phyloP scores from a whole-genome alignment of 352 stramenopile genomes.

The Pilasporangium apinafurcum region DNA sequence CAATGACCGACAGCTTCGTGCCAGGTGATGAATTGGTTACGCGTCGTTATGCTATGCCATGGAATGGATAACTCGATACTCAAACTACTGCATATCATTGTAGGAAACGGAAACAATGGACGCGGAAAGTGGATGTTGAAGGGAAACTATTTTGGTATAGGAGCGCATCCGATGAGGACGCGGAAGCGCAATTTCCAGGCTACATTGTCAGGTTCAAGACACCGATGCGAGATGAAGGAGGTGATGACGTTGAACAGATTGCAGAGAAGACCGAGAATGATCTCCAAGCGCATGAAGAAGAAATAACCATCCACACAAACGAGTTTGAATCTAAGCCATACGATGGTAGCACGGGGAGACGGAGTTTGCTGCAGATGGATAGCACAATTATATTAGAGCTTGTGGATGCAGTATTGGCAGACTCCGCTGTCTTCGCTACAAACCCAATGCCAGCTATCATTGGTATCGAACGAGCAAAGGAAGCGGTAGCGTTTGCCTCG shows the following conservation, averaged over 20 bases:
- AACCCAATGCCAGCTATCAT: background rate
- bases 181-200: conserved; percentile 9
- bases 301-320: background rate
- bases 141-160: conserved; percentile 54
- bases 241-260: too few relatives aligned
- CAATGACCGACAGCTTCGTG: conserved; percentile 4
- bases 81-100: conserved; percentile 15
- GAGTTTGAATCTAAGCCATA: background rate
- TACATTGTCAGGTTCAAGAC: conserved; percentile 26
- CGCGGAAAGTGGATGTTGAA: conserved; percentile 52
- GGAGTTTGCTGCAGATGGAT: background rate
- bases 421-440: too few relatives aligned
- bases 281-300: conserved; percentile 8
- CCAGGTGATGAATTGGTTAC: conserved; percentile 2
- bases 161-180: conserved; percentile 5
- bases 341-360: too few relatives aligned
- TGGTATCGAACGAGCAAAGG: background rate
- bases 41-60: background rate
- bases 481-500: conserved; percentile 16
- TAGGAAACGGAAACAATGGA: conserved; percentile 66
- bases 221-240: too few relatives aligned
- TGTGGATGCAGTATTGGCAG: too few relatives aligned
- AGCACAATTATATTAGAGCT: background rate
- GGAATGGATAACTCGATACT: conserved; percentile 21
- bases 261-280: too few relatives aligned